Percentiles rank a stretch among this genome's conserved stretches.
Conservation (phyloP, 2,329 filamentous ascomycete species). For the Ascochyta fabae region DNA sequence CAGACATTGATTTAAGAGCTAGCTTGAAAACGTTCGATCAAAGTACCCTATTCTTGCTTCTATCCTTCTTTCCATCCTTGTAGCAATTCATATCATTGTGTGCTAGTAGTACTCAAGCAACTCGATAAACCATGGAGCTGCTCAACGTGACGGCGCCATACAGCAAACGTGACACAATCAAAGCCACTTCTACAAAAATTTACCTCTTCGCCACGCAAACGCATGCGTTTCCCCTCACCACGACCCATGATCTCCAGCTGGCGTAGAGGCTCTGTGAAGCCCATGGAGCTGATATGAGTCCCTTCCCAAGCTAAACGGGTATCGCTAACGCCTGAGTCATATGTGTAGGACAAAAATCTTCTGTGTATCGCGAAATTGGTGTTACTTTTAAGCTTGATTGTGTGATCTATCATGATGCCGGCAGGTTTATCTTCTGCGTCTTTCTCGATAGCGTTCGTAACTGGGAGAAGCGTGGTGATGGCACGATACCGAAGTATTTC, state of each 20-base stretch:
- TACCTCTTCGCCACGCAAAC: background rate
- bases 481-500: no score
- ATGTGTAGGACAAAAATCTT: no score
- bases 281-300: no score
- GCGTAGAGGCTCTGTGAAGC: background rate
- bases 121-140: background rate
- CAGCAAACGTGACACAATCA: background rate
- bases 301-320: no score
- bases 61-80: background rate
- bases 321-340: no score
- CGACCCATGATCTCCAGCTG: background rate
- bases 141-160: background rate
- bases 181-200: background rate
- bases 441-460: no score
- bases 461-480: no score
- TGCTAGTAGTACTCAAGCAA: no score
- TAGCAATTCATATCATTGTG: background rate
- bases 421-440: no score
- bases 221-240: background rate
- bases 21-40: background rate
- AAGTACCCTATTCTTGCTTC: background rate
- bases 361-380: no score
- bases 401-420: no score
- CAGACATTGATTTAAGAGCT: background rate
- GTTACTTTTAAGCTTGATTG: no score